These are phyloP conservation scores for Albugo candida DNA, from an alignment of 352 stramenopile species.

Conservation along the genomic window DNA sequence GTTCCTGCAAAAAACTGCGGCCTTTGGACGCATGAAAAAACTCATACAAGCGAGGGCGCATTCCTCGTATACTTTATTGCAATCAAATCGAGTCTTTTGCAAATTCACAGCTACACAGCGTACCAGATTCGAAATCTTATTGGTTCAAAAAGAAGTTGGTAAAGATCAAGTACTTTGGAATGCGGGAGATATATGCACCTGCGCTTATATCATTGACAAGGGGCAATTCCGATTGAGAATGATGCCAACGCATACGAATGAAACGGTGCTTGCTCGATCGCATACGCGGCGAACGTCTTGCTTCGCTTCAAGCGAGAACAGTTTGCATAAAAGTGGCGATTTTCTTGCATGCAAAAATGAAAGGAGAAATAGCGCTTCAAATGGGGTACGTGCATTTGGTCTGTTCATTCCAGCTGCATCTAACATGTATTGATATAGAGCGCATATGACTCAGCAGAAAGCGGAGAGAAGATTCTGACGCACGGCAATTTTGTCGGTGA, in stretches of 20 bases:
- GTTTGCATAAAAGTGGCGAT: too few species aligned
- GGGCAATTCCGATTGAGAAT: conserved; percentile 38
- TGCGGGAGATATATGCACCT: conserved; percentile 35
- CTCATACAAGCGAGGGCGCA: conserved; percentile 53
- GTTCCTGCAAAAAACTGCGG: conserved; percentile 52
- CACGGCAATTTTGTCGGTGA: conserved; percentile 46
- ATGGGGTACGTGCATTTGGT: too few species aligned
- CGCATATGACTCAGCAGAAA: conserved; percentile 3
- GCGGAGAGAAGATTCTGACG: conserved; percentile 20
- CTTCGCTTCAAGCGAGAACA: too few species aligned
- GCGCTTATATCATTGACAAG: conserved; percentile 59
- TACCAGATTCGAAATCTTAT: conserved; percentile 71
- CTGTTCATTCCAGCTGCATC: too few species aligned
- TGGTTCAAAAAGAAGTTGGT: conserved; percentile 29
- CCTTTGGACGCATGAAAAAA: conserved; percentile 49
- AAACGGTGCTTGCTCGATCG: too few species aligned
- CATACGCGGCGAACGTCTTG: too few species aligned
- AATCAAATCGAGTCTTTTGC: conserved; percentile 60
- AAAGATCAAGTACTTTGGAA: conserved; percentile 61
- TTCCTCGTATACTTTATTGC: conserved; percentile 63
- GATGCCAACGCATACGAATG: too few species aligned
- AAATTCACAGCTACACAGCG: conserved; percentile 65
- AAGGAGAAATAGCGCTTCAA: too few species aligned
- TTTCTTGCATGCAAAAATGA: too few species aligned
- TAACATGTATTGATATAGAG: too few species aligned